phyloP scores from a whole-genome alignment of 2,329 filamentous ascomycete species.

The Penicillium sp. region DNA sequence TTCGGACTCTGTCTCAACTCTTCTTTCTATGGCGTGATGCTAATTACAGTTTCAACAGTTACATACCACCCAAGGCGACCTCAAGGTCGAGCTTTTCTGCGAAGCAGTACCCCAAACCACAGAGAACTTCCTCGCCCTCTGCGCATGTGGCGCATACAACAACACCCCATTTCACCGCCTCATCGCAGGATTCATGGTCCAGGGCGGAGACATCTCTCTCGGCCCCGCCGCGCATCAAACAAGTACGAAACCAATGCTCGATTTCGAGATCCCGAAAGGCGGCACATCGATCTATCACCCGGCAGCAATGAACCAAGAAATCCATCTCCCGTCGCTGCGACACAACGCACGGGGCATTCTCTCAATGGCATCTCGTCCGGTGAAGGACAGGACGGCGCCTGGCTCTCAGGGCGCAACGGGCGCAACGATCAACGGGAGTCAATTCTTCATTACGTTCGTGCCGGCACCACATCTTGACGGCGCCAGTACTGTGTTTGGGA shows the following conservation, averaged over 20 bases:
- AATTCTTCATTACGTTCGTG: constrained; percentile 65
- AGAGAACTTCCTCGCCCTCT: constrained; percentile 71
- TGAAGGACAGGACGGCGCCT: constrained; percentile 47
- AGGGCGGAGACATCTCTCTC: constrained; percentile 57
- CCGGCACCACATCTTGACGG: constrained; percentile 64
- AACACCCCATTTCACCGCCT: constrained; percentile 63
- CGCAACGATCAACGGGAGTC: constrained; percentile 53
- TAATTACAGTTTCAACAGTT: constrained; percentile 47
- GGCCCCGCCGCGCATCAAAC: constrained; percentile 43
- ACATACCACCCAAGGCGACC: constrained; percentile 82
- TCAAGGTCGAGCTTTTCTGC: constrained; percentile 97
- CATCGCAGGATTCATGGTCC: constrained; percentile 64
- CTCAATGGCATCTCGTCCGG: constrained; percentile 58
- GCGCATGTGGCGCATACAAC: constrained; percentile 61
- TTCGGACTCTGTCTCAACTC: background rate
- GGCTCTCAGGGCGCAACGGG: constrained; percentile 45
- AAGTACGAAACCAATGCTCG: constrained; percentile 44
- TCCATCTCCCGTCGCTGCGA: constrained; percentile 55
- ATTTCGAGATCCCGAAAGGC: constrained; percentile 53
- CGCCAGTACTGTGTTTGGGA: constrained; percentile 66
- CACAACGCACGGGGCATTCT: constrained; percentile 59
- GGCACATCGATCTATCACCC: constrained; percentile 57
- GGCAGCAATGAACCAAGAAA: constrained; percentile 61
- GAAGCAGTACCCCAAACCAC: constrained; percentile 90
- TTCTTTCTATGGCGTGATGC: background rate